A percentile compares a stretch with the other conserved stretches of the same genome.
These are phyloP conservation scores for Lizanozyma gosingica DNA, from an alignment of 1,139 yeast genomes.

Conservation along the genomic window DNA sequence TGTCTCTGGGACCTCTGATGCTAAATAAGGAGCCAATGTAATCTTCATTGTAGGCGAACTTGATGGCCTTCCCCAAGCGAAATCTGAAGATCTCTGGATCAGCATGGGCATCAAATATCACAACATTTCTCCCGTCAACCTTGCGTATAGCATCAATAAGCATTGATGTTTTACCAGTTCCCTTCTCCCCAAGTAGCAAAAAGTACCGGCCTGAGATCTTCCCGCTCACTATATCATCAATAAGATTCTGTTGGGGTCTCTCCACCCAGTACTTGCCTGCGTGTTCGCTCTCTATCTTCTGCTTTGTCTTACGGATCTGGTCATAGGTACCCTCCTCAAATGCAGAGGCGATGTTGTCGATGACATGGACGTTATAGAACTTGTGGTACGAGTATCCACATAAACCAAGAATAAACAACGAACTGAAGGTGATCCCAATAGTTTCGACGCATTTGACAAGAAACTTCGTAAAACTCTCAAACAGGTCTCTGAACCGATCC, in stretches of 20 bases:
- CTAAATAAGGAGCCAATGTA: slow-evolving; percentile 76
- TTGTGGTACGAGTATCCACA: slow-evolving; percentile 68
- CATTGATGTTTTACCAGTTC: slow-evolving; percentile 77
- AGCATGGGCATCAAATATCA: slow-evolving; percentile 75
- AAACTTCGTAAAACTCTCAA: slow-evolving; percentile 18
- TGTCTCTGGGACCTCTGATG: slow-evolving; percentile 80
- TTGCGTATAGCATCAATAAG: slow-evolving; percentile 62
- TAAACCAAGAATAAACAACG: slow-evolving; percentile 58
- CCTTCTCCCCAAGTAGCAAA: slow-evolving; percentile 73
- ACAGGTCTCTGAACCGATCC: slow-evolving; percentile 7
- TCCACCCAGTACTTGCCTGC: slow-evolving; percentile 47
- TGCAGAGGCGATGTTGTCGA: slow-evolving; percentile 57
- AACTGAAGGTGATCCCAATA: slow-evolving; percentile 67
- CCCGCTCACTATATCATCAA: slow-evolving; percentile 64
- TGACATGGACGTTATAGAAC: slow-evolving; percentile 50
- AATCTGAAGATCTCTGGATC: slow-evolving; percentile 80
- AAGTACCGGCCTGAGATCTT: slow-evolving; percentile 58
- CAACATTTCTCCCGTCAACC: slow-evolving; percentile 56
- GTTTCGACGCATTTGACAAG: slow-evolving; percentile 57
- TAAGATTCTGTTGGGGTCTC: slow-evolving; percentile 56
- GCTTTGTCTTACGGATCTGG: slow-evolving; percentile 39
- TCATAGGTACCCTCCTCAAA: slow-evolving; percentile 55
- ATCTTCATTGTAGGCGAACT: slow-evolving; percentile 70
- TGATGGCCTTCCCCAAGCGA: slow-evolving; percentile 66
- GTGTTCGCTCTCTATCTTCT: slow-evolving; percentile 17